phyloP scores from a whole-genome alignment of 768 basidiomycete genomes.

The Boletus bicolor region DNA sequence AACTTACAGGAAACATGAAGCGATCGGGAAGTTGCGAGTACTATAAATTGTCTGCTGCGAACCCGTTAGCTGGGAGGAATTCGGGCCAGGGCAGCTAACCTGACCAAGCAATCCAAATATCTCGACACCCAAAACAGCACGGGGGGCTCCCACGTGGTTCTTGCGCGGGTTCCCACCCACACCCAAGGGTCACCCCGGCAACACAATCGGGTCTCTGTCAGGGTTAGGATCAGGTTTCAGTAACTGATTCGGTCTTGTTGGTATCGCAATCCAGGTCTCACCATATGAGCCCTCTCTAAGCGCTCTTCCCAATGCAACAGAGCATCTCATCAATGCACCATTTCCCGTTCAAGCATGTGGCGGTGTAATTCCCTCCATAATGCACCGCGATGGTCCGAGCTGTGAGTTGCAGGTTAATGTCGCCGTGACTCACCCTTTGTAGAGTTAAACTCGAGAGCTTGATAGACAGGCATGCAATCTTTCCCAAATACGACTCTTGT shows the following conservation, averaged over 20 bases:
- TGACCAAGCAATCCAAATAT: constrained; percentile 8
- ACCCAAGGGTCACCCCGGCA: constrained; percentile 3
- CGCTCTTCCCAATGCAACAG: background rate
- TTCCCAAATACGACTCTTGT: constrained; percentile 2
- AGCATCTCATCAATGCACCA: background rate
- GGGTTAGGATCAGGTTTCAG: constrained; percentile 17
- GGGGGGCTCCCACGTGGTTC: constrained; percentile 24
- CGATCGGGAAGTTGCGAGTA: constrained; percentile 21
- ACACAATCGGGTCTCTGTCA: constrained; percentile 4
- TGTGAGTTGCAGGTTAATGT: constrained; percentile 8
- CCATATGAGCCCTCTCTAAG: background rate
- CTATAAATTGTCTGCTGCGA: constrained; percentile 15
- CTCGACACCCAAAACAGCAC: constrained; percentile 18
- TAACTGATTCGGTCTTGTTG: constrained; percentile 3
- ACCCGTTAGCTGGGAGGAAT: constrained; percentile 9
- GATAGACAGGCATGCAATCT: background rate
- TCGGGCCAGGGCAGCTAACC: constrained; percentile 5
- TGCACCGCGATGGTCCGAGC: constrained; percentile 1
- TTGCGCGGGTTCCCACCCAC: constrained; percentile 22
- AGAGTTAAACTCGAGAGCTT: background rate
- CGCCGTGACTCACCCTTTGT: constrained; percentile 20
- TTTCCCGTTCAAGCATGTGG: constrained; percentile 3
- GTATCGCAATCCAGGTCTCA: constrained; percentile 15
- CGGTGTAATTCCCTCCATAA: constrained; percentile 4
- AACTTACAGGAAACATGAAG: constrained; percentile 9